Evolutionary conservation across 495 filamentous ascomycete species (phyloP).

Genomic region (Penicillium macrosclerotiorum): DNA sequence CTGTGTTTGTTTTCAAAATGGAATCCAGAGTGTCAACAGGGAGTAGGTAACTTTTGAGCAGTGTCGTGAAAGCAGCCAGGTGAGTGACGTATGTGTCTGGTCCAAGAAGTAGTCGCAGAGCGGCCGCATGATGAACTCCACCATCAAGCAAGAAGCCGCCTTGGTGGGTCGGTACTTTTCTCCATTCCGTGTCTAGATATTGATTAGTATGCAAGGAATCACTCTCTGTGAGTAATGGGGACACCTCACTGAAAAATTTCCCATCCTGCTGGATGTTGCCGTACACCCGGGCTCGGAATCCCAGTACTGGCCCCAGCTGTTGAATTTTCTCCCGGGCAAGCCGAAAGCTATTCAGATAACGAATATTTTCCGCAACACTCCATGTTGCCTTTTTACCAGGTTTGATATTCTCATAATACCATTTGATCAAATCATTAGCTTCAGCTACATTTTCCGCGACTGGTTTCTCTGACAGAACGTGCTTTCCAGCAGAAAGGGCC

Average conservation of each 20-base stretch:
- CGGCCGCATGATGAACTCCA: conserved; percentile 65
- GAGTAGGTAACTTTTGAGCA: conserved; percentile 54
- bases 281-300: conserved; percentile 53
- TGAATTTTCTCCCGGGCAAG: conserved; percentile 50
- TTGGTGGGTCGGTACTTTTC: conserved; percentile 62
- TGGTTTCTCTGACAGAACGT: conserved; percentile 73
- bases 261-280: conserved; percentile 46
- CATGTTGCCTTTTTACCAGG: conserved; percentile 26
- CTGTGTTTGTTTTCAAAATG: conserved; percentile 51
- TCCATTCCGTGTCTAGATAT: conserved; percentile 43
- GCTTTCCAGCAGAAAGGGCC: conserved; percentile 61
- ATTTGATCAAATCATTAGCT: conserved; percentile 54
- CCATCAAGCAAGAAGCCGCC: conserved; percentile 70
- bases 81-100: conserved; percentile 33
- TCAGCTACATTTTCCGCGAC: conserved; percentile 56
- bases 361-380: conserved; percentile 66
- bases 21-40: conserved; percentile 66
- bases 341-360: conserved; percentile 53
- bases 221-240: neutral
- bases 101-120: conserved; percentile 51
- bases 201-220: too few relatives aligned
- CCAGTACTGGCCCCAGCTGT: conserved; percentile 57
- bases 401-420: conserved; percentile 41
- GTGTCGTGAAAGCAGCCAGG: conserved; percentile 51
- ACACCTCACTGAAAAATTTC: conserved; percentile 3